Percentiles rank a stretch among this genome's conserved stretches.
Evolutionary conservation across 2,329 filamentous ascomycete species (phyloP).

Genomic region (Aspergillus novoparasiticus): DNA sequence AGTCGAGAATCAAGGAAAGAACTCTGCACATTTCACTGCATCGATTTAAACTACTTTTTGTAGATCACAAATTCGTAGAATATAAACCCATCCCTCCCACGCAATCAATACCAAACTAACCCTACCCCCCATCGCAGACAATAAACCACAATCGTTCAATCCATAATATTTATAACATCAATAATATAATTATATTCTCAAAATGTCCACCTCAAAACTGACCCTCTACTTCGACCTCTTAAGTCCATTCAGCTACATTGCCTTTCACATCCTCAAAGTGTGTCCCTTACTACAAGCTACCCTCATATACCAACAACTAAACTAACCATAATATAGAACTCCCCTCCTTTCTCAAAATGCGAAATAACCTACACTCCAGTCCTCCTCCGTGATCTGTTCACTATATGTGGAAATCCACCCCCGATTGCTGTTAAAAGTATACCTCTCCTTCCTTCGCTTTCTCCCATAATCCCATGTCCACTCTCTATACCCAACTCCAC

Average conservation of each 20-base stretch:
- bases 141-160: too few relatives aligned
- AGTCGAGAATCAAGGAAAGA: too few relatives aligned
- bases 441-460: too few relatives aligned
- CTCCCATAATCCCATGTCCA: too few relatives aligned
- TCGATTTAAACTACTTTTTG: too few relatives aligned
- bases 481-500: neutral
- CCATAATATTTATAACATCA: too few relatives aligned
- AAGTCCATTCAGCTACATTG: neutral
- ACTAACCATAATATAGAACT: neutral
- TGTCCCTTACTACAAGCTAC: neutral
- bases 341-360: neutral
- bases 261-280: neutral
- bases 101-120: too few relatives aligned
- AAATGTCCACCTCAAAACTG: neutral
- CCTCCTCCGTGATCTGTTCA: neutral
- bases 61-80: too few relatives aligned
- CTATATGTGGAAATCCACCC: neutral
- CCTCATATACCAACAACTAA: neutral
- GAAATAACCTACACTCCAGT: neutral
- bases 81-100: too few relatives aligned
- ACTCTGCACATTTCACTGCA: too few relatives aligned
- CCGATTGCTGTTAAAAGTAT: neutral
- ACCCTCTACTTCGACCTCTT: neutral
- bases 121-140: too few relatives aligned
- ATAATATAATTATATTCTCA: too few relatives aligned